phyloP scores from a whole-genome alignment of 345 rosid genomes.

The Triadica sebifera region DNA sequence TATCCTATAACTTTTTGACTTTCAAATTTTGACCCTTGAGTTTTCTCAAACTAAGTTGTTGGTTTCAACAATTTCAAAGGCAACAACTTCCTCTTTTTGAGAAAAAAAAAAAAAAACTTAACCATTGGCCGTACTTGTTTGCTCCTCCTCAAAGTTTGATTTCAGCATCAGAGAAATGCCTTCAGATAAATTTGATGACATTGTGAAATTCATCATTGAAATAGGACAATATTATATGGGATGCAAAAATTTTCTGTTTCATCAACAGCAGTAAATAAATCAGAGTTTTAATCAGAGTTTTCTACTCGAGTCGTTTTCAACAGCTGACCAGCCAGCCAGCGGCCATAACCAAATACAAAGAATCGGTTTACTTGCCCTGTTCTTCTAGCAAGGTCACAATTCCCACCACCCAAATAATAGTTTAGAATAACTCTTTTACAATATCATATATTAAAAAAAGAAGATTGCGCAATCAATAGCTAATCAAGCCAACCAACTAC shows the following conservation, averaged over 20 bases:
- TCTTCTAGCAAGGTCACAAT: not conserved
- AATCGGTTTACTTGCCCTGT: not conserved
- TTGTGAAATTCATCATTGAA: not conserved
- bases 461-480: not conserved
- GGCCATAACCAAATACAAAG: not conserved
- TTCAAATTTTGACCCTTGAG: constrained; percentile 8
- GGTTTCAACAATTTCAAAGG: not conserved
- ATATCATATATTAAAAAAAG: not conserved
- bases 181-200: not conserved
- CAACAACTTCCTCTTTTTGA: not conserved
- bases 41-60: not conserved
- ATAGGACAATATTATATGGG: not conserved
- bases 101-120: too few relatives aligned
- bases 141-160: constrained; percentile 1
- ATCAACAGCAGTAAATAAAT: not conserved
- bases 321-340: not conserved
- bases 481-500: too few relatives aligned
- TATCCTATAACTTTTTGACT: constrained; percentile 4
- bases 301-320: constrained; percentile 5
- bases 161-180: not conserved
- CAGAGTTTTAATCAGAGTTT: constrained; percentile 10
- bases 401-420: not conserved
- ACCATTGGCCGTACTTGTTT: not conserved
- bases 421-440: not conserved
- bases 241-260: not conserved